Percentiles rank a stretch among this genome's conserved stretches.
Evolutionary conservation across 192 early-diverging fungal genomes (phyloP).

Genomic region (Coemansia sp.): DNA sequence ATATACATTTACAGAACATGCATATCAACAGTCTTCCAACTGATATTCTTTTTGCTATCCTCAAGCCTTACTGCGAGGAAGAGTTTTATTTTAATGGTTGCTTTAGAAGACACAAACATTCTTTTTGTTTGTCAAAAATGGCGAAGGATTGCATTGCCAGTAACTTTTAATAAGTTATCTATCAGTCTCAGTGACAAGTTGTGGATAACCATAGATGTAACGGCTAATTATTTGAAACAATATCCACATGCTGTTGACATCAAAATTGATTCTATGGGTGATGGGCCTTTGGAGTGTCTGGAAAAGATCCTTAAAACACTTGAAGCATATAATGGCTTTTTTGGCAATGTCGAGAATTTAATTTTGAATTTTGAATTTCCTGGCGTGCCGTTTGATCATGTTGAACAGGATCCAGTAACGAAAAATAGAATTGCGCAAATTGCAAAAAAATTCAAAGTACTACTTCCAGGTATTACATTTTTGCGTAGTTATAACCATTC

Average conservation of each 20-base stretch:
- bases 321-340: too few relatives aligned
- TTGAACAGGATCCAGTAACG: too few relatives aligned
- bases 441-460: too few relatives aligned
- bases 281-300: too few relatives aligned
- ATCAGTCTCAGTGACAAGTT: background rate
- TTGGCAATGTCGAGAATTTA: too few relatives aligned
- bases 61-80: background rate
- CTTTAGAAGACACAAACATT: background rate
- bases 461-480: too few relatives aligned
- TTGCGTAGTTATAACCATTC: too few relatives aligned
- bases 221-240: background rate
- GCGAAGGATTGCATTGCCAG: background rate
- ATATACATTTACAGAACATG: background rate
- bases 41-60: background rate
- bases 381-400: too few relatives aligned
- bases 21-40: background rate
- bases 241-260: background rate
- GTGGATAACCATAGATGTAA: background rate
- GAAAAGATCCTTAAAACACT: too few relatives aligned
- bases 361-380: too few relatives aligned
- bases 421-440: too few relatives aligned
- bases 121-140: background rate
- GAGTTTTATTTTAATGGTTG: background rate
- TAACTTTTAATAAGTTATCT: background rate
- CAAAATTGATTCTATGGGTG: too few relatives aligned